Evolutionary conservation across 352 stramenopile genomes (phyloP), one percentile per base, ranked within the genome.

Genomic region (Pythium periplocum): DNA sequence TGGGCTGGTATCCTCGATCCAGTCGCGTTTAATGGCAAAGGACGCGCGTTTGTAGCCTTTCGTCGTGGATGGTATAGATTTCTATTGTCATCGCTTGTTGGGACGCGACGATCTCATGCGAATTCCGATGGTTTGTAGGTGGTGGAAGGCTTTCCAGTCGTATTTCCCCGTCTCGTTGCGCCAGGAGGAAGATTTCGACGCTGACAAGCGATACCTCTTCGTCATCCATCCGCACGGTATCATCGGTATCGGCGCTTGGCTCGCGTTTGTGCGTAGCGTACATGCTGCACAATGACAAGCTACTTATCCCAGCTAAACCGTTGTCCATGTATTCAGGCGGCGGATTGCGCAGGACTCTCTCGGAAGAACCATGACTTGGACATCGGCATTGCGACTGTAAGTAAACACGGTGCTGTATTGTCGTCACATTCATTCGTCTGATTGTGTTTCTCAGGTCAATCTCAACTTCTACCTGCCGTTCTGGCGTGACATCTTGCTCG

Each of bases 381-480:
- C 47, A 57, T 86, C n/a, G 61, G 48, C 32, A 48, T 78, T 34
- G 68, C 64, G 12, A 86, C 74, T 8, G 75, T 85, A 31, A 2
- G 62, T 57, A 8, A 48, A 8, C 8, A 30, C 17, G 17, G 17
- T 26, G 17, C 17, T 26, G 17, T 26, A 26, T 26, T 26, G 17
- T 0, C 17, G 17, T 26, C 17, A 26, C 17, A 26, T 26, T 26
- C 17, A 26, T 26, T 26, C 17, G 17, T 26, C 4, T 35, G 7
- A 6, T 48, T 26, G 2, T n/a, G 17, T 31, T 26, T 11, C 11
- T 10, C 44, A 82, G 71, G 48, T 83, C 8, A 66, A 65, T 26
- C 30, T 78, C 42, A 80, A 83, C 59, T 86, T 86, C 44, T 62
- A 59, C 51, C 4, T 75, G 4, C 75, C 75, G 4, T 73, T 86